phyloP scores from a whole-genome alignment of 805 yeast species.

The Kurtzmaniella fragi region DNA sequence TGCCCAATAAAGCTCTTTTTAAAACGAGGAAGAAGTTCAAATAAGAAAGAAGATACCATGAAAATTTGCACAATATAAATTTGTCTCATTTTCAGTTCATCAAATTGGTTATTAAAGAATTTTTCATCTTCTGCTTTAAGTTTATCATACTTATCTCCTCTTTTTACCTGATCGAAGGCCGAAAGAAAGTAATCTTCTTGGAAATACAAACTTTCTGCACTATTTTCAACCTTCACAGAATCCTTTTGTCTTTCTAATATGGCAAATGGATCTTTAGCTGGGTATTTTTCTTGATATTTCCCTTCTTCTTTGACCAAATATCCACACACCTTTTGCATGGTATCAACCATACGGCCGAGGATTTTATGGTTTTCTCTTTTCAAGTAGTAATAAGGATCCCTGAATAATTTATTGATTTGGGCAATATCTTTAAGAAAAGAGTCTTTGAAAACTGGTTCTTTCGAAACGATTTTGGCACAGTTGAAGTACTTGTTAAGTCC shows the following conservation, averaged over 20 bases:
- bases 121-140: constrained; percentile 19
- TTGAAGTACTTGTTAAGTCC: constrained; percentile 38
- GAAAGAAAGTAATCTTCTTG: constrained; percentile 35
- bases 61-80: constrained; percentile 26
- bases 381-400: constrained; percentile 31
- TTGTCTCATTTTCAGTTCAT: constrained; percentile 20
- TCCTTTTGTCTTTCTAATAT: constrained; percentile 10
- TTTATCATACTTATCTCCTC: constrained; percentile 12
- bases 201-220: constrained; percentile 15
- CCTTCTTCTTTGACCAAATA: constrained; percentile 27
- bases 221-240: no score
- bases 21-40: constrained; percentile 18
- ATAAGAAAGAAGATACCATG: constrained; percentile 23
- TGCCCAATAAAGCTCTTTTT: constrained; percentile 18
- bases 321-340: constrained; percentile 21
- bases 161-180: constrained; percentile 18
- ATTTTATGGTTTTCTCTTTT: constrained; percentile 15
- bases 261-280: constrained; percentile 13
- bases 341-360: constrained; percentile 17
- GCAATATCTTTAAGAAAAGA: constrained; percentile 29
- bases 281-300: constrained; percentile 11
- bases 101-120: constrained; percentile 19
- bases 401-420: constrained; percentile 22
- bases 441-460: constrained; percentile 18
- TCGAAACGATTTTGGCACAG: constrained; percentile 20